These are phyloP conservation scores for Aspergillus taichungensis DNA, from an alignment of 495 filamentous ascomycete species.

Conservation along the genomic window DNA sequence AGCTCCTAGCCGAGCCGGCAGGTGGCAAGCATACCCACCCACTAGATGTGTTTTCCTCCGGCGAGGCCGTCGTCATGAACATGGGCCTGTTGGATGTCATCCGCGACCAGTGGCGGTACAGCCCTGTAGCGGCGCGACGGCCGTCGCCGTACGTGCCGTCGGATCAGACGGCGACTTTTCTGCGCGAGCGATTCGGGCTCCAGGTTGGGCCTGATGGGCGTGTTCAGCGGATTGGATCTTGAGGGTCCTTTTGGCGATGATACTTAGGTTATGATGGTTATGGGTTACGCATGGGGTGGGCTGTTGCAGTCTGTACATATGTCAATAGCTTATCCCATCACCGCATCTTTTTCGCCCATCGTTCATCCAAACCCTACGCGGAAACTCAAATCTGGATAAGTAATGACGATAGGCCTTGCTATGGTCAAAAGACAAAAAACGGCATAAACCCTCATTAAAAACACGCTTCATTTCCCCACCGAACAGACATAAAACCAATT, in stretches of 20 bases:
- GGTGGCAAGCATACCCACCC: constrained; percentile 34
- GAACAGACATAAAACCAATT: constrained; percentile 1
- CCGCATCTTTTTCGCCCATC: no score
- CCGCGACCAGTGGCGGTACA: constrained; percentile 50
- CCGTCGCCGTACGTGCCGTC: constrained; percentile 25
- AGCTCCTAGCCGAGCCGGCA: constrained; percentile 36
- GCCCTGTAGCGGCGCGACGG: constrained; percentile 15
- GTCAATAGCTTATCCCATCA: not conserved
- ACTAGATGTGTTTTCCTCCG: constrained; percentile 54
- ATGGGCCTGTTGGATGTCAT: constrained; percentile 61
- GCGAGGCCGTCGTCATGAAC: constrained; percentile 59
- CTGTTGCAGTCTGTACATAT: constrained; percentile 1
- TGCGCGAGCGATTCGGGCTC: constrained; percentile 35
- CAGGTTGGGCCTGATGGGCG: constrained; percentile 34
- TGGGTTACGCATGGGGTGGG: not conserved
- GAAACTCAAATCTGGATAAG: not conserved
- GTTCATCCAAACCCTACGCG: no score
- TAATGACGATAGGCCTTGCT: not conserved
- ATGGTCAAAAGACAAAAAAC: not conserved
- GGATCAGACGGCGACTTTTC: constrained; percentile 32
- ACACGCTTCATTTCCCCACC: not conserved
- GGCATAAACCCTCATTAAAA: not conserved
- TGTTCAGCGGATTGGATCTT: constrained; percentile 24
- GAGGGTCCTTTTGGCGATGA: not conserved
- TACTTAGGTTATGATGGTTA: constrained; percentile 1